A percentile compares a stretch with the other conserved stretches of the same genome.
phyloP scores from a whole-genome alignment of 768 basidiomycete genomes.

The Mycena leptocephala region DNA sequence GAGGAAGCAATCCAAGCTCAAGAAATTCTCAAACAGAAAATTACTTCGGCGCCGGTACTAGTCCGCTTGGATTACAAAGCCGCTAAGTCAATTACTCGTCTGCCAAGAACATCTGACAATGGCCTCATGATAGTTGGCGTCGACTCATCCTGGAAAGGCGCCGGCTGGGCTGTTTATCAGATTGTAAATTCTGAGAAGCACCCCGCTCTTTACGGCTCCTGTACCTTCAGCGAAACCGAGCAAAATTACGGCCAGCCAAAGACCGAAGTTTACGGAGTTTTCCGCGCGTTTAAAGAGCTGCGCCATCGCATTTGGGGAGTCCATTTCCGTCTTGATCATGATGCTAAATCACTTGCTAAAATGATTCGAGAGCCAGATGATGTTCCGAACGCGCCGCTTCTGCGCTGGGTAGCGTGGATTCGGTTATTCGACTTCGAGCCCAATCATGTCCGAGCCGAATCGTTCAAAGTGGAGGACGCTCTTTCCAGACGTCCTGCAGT shows the following conservation, averaged over 20 bases:
- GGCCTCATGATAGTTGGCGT: constrained; percentile 51
- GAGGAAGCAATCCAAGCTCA: constrained; percentile 42
- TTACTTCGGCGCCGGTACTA: constrained; percentile 47
- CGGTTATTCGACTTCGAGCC: constrained; percentile 55
- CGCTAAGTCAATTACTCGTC: not conserved
- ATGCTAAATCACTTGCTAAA: constrained; percentile 52
- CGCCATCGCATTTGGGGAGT: constrained; percentile 50
- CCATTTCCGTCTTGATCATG: constrained; percentile 51
- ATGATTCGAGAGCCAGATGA: constrained; percentile 56
- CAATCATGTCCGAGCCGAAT: constrained; percentile 50
- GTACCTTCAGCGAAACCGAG: constrained; percentile 52
- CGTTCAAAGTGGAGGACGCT: constrained; percentile 43
- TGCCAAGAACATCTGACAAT: constrained; percentile 33
- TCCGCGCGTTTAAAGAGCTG: constrained; percentile 47
- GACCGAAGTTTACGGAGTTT: constrained; percentile 56
- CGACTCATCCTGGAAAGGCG: constrained; percentile 48
- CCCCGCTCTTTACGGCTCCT: constrained; percentile 49
- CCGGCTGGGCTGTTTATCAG: constrained; percentile 56
- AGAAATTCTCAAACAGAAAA: constrained; percentile 40
- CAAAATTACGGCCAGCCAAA: constrained; percentile 55
- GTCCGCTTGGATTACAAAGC: constrained; percentile 50
- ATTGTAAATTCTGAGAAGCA: constrained; percentile 35
- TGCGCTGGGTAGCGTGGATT: constrained; percentile 56
- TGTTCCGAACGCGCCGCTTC: constrained; percentile 52
- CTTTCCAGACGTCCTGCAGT: constrained; percentile 45